Percentiles rank a stretch among this genome's conserved stretches.
Conservation (phyloP, 2,329 filamentous ascomycete species). For the Didymosphaeria variabile region DNA sequence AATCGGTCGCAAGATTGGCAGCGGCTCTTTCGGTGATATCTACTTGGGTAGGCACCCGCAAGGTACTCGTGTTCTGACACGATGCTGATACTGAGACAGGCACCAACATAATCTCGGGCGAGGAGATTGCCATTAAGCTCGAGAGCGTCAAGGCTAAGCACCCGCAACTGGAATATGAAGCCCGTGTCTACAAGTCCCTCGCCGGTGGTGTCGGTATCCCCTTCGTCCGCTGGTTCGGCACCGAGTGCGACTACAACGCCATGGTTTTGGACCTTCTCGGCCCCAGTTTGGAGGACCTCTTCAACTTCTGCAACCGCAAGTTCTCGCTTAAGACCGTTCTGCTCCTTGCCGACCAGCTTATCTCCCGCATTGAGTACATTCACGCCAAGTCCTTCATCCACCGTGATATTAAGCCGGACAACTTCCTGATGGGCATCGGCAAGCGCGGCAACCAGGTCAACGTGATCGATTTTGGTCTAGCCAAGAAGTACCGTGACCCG, state of each 20-base stretch:
- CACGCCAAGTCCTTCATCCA: constrained; percentile 99
- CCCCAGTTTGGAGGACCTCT: constrained; percentile 94
- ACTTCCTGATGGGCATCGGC: constrained; percentile 99
- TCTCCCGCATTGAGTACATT: constrained; percentile 99
- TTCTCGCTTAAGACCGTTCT: constrained; percentile 99
- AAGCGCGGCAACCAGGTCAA: constrained; percentile 99
- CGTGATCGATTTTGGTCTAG: constrained; percentile 97
- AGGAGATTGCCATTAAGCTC: constrained; percentile 99
- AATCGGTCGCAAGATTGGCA: constrained; percentile 98
- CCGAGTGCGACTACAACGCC: constrained; percentile 99
- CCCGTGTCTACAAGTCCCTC: constrained; percentile 87
- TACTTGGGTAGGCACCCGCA: constrained; percentile 73
- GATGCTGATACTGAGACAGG: constrained; percentile 60
- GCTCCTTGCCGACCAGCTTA: constrained; percentile 95
- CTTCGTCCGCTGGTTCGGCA: constrained; percentile 99
- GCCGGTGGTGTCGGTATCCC: constrained; percentile 97
- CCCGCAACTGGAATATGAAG: constrained; percentile 98
- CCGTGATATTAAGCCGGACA: constrained; percentile 99
- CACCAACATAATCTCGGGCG: constrained; percentile 99
- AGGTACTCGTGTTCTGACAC: constrained; percentile 13
- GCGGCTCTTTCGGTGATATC: constrained; percentile 96
- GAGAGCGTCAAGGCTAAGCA: constrained; percentile 99
- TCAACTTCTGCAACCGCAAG: constrained; percentile 99
- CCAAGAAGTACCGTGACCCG: constrained; percentile 99
- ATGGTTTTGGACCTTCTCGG: constrained; percentile 98